A percentile compares a stretch with the other conserved stretches of the same genome.
These are phyloP conservation scores for Penicillium thymicola DNA, from an alignment of 2,329 filamentous ascomycete species.

Conservation along the genomic window DNA sequence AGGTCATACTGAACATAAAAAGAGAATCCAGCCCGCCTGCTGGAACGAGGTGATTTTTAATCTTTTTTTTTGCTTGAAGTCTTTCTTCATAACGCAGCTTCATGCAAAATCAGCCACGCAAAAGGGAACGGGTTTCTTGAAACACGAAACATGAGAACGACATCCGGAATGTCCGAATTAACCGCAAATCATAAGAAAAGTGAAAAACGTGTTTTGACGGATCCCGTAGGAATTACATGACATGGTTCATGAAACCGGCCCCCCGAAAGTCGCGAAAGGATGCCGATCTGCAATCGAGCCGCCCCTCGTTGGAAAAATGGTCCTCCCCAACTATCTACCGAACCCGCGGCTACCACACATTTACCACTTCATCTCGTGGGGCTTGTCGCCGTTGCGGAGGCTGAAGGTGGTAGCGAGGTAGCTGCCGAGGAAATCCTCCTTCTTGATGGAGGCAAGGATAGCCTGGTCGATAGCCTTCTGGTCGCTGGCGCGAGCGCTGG, in stretches of 20 bases:
- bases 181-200: constrained; percentile 33
- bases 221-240: constrained; percentile 41
- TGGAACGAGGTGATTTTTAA: constrained; percentile 38
- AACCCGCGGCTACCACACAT: constrained; percentile 44
- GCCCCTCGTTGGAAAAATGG: constrained; percentile 36
- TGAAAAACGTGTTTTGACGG: constrained; percentile 29
- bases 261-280: constrained; percentile 30
- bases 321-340: constrained; percentile 41
- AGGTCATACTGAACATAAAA: constrained; percentile 39
- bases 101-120: constrained; percentile 33
- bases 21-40: constrained; percentile 32
- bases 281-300: constrained; percentile 36
- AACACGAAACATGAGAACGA: constrained; percentile 30
- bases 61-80: constrained; percentile 32
- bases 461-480: constrained; percentile 99
- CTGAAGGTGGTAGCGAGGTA: constrained; percentile 97
- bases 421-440: constrained; percentile 87
- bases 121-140: constrained; percentile 27
- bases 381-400: constrained; percentile 98
- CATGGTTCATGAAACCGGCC: constrained; percentile 36
- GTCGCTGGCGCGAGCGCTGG: constrained; percentile 87
- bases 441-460: constrained; percentile 93
- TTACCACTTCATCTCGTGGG: constrained; percentile 99
- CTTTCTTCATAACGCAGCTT: constrained; percentile 36
- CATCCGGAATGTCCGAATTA: constrained; percentile 34